Evolutionary conservation across 2,329 filamentous ascomycete genomes (phyloP).

Genomic region (Colletotrichum sp.): DNA sequence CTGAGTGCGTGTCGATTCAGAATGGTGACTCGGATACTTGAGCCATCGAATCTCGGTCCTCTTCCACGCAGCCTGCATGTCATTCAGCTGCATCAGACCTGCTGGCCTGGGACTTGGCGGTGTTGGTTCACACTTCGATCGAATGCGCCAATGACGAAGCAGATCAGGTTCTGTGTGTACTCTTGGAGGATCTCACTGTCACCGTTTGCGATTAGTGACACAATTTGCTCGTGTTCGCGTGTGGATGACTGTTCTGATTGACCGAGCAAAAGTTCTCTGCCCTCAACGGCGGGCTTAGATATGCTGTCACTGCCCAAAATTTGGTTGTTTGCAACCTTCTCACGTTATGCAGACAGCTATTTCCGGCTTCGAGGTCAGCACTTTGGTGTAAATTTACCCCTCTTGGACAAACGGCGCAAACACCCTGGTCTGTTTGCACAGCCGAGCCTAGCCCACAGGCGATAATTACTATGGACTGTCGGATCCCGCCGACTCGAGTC

Average conservation of each 20-base stretch:
- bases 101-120: fast-evolving
- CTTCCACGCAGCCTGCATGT: neutral
- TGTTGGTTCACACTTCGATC: neutral
- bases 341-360: neutral
- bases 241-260: neutral
- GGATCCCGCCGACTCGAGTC: neutral
- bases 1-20: neutral
- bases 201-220: neutral
- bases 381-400: neutral
- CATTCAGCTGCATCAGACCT: neutral
- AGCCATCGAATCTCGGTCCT: neutral
- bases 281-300: neutral
- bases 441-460: neutral
- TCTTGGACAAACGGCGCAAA: neutral
- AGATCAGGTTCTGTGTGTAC: neutral
- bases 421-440: neutral
- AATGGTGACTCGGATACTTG: neutral
- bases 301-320: neutral
- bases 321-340: neutral
- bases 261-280: neutral
- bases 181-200: neutral
- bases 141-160: neutral
- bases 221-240: neutral
- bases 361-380: neutral
- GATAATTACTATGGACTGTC: neutral